phyloP scores from a whole-genome alignment of 345 rosid genomes.

The Clausena lansium region DNA sequence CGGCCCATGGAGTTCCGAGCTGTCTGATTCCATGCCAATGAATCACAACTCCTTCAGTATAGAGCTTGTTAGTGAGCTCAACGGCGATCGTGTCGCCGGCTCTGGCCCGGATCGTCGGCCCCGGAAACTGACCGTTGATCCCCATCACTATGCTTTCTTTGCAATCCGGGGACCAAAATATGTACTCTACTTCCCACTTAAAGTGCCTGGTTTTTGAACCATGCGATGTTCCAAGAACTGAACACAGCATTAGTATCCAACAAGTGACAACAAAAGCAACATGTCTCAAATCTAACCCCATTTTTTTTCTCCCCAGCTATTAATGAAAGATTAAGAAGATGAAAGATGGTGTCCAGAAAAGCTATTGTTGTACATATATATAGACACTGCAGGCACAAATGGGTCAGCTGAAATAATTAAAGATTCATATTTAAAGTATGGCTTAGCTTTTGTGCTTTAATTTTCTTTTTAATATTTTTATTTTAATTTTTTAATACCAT shows the following conservation, averaged over 20 bases:
- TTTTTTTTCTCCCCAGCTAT: no score
- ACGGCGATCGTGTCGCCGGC: constrained; percentile 65
- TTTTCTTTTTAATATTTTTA: no score
- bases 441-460: no score
- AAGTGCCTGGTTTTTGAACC: constrained; percentile 33
- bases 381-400: no score
- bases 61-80: constrained; percentile 59
- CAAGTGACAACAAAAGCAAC: neutral
- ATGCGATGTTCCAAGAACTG: neutral
- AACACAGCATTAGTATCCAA: neutral
- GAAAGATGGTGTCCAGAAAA: no score
- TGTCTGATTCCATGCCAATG: constrained; percentile 98
- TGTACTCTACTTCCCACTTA: constrained; percentile 67
- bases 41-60: constrained; percentile 77
- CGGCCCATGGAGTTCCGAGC: constrained; percentile 91
- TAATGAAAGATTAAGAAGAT: no score
- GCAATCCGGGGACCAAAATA: constrained; percentile 70
- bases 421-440: no score
- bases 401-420: no score
- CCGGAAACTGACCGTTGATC: constrained; percentile 84
- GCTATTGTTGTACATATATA: no score
- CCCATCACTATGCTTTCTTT: constrained; percentile 58
- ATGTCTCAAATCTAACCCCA: neutral
- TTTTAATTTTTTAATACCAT: no score
- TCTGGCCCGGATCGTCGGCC: constrained; percentile 65